Conservation (phyloP, 2,329 filamentous ascomycete species). For the Penicillium capsulatum region DNA sequence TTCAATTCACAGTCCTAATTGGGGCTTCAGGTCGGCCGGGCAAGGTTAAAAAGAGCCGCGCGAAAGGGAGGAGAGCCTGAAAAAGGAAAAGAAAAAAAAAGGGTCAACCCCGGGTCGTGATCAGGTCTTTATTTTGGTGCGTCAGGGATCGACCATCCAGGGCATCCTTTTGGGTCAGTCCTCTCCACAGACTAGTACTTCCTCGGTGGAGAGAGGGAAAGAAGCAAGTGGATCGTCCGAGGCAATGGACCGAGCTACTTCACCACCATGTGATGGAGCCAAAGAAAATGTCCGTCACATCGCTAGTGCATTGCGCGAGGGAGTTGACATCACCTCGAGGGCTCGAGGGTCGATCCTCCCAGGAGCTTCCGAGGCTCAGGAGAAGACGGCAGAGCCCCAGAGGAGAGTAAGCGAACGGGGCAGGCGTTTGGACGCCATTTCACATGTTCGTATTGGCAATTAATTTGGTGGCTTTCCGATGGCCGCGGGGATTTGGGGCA, state of each 20-base stretch:
- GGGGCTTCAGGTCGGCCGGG: constrained; percentile 9
- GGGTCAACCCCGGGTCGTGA: constrained; percentile 5
- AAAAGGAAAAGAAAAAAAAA: constrained; percentile 6
- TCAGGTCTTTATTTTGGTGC: constrained; percentile 20
- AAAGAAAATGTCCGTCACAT: constrained; percentile 1
- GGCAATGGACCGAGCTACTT: constrained; percentile 2
- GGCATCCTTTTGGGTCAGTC: constrained; percentile 14
- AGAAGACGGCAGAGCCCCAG: too few species aligned
- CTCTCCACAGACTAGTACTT: constrained; percentile 3
- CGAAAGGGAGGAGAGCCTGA: constrained; percentile 6
- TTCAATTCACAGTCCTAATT: constrained; percentile 8
- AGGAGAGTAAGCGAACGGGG: too few species aligned
- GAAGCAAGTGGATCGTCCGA: constrained; percentile 9
- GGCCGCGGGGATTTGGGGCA: too few species aligned
- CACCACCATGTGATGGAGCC: constrained; percentile 9
- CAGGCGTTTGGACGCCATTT: too few species aligned
- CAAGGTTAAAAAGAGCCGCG: constrained; percentile 9
- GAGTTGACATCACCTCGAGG: too few species aligned
- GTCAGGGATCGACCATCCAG: constrained; percentile 13
- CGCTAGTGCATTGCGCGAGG: not conserved
- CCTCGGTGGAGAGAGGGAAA: constrained; percentile 8
- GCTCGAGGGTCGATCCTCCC: too few species aligned
- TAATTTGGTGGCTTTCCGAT: too few species aligned
- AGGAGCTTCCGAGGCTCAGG: too few species aligned
- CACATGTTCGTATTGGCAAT: too few species aligned